Percentiles rank a stretch among this genome's conserved stretches.
Conservation (phyloP, 805 yeast genomes). For the Cyberlindnera suaveolens region DNA sequence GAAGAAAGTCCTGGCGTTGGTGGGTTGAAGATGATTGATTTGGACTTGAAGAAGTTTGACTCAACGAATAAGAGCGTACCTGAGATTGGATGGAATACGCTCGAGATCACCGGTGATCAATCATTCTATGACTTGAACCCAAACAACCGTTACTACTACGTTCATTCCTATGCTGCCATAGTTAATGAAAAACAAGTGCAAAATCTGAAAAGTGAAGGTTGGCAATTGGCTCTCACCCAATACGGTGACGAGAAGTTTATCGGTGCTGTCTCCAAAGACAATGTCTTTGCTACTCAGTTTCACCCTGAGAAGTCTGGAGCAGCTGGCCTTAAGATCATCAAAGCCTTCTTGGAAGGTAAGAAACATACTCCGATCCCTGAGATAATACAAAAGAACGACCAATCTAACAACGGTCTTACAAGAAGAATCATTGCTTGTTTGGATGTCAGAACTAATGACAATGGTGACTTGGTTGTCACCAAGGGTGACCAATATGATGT, state of each 20-base stretch:
- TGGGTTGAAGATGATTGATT: slow-evolving; percentile 56
- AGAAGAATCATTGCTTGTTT: slow-evolving; percentile 92
- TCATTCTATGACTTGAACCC: slow-evolving; percentile 60
- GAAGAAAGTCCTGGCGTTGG: slow-evolving; percentile 59
- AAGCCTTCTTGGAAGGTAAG: slow-evolving; percentile 53
- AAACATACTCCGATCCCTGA: slow-evolving; percentile 15
- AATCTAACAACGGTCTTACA: slow-evolving; percentile 60
- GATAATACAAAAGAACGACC: slow-evolving; percentile 25
- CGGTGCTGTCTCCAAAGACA: slow-evolving; percentile 73
- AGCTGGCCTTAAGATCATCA: slow-evolving; percentile 78
- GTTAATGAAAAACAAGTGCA: slow-evolving; percentile 33
- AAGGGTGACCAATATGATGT: slow-evolving; percentile 99
- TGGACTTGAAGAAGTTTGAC: slow-evolving; percentile 57
- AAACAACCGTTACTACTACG: slow-evolving; percentile 78
- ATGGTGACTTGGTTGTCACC: slow-evolving; percentile 94
- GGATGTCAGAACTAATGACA: slow-evolving; percentile 93
- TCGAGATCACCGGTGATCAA: slow-evolving; percentile 22
- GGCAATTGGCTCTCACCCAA: slow-evolving; percentile 67
- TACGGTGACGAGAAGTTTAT: slow-evolving; percentile 79
- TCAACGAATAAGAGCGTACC: slow-evolving; percentile 75
- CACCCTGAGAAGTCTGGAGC: slow-evolving; percentile 98
- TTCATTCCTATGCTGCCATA: slow-evolving; percentile 87
- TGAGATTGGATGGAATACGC: slow-evolving; percentile 91
- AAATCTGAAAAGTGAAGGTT: slow-evolving; percentile 36
- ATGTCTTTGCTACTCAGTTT: slow-evolving; percentile 92